Evolutionary conservation across 177 flowering plant species (phyloP), one percentile per base, ranked within the genome.

Genomic region (Telopea speciosissima): DNA sequence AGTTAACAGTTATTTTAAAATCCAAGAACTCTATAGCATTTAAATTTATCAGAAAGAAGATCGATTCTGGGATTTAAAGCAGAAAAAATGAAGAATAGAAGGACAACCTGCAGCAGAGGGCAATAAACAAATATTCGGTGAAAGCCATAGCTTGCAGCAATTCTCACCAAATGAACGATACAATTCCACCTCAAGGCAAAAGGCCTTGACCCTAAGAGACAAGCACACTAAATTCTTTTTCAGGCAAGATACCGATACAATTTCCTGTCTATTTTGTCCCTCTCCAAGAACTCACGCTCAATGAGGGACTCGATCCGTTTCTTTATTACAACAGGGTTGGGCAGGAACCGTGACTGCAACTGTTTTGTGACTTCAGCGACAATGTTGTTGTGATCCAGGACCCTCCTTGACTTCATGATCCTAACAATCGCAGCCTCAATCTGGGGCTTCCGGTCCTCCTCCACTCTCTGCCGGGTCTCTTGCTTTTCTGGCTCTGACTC

Each of bases 401-500:
- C 64, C 23, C 74, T 42, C 65, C 69, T 66, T 9, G 69, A 72
- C 26, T 72, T 72, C 74, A 72, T 72, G 45, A 72, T 72, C 74
- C 74, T 72, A 52, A 72, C 74, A 1, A 72, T 72, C 11, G 74
- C 74, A 7, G 74, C 74, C 45, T 72, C 74, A 40, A 72, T 72
- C 33, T 65, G 68, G 69, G 68, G 74, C 63, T 72, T 72, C 36
- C 69, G 33, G 44, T 65, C 69, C 49, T 72, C 74, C 64, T 72
- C 74, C 22, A 72, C 74, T 59, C 74, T 66, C 64, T 72, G 74
- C 14, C 68, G 63, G 14, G 74, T 72, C 64, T 72, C 74, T 33
- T 65, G 69, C 21, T 65, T 65, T 54, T 75, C 78, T 7, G 78
- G 74, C 33, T 75, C 78, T 1, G 74, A 70, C 63, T 75, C 78